Base-by-base conservation (phyloP, 345 rosid species). In the Eucalyptus regnans region DNA sequence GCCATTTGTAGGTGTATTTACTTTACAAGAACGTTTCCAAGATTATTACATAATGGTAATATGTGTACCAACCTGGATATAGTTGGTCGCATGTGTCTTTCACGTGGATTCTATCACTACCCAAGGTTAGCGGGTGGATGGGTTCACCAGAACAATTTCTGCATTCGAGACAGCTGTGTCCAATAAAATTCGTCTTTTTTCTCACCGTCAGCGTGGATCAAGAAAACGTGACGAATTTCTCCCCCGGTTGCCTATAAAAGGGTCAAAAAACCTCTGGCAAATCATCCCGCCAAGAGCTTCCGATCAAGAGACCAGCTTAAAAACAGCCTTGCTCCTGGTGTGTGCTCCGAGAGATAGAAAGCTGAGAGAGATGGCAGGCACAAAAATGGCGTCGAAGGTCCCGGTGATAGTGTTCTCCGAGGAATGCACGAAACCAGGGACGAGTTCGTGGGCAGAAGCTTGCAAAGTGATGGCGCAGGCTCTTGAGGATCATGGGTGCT, bases 71-170 rank as follows among this genome's bases (percentile, higher is more conserved):
- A 58, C n/a, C 64, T 23, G 7, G 3, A 58, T 58, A 58, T 11
- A 25, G n/a, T 58, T 25, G 64, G 64, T 31, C 88, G 90, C 88
- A 89, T 94, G 92, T 92, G 93, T 94, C 96, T 94, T 41, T 52
- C 86, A 58, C 64, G n/a, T 29, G 95, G 94, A 88, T 90, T 92
- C 37, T 83, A 91, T 23, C 62, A 25, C 90, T 92, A 92, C 89
- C 44, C 93, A 89, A 54, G 89, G 9, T 5, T 37, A 2, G 0
- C 58, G 58, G 58, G 4, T 7, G 23, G 58, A 52, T 52, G 8
- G 11, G 60, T 2, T 56, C 60, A 1, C 27, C 9, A 56, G 3
- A 22, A 56, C 27, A 56, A 56, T 56, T 56, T 54, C 60, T 20
- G 5, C 60, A 22, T 27, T 22, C 27, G 60, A 54, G 60, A 22